phyloP scores from a whole-genome alignment of 2,329 filamentous ascomycete species.

The Capronia coronata region DNA sequence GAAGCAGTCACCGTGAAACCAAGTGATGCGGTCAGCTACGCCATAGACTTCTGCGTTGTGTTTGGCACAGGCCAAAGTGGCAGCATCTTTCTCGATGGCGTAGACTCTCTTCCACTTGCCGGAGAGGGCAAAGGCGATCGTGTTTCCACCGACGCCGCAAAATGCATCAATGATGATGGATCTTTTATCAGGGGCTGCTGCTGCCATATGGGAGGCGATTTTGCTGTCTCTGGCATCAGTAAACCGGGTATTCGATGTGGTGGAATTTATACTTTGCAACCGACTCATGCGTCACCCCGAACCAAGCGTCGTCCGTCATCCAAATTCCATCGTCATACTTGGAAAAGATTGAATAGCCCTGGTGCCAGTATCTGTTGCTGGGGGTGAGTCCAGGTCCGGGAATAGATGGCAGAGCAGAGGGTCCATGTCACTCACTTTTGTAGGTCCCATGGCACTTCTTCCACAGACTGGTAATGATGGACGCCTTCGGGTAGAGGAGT shows the following conservation, averaged over 20 bases:
- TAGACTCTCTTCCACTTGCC: slow-evolving; percentile 76
- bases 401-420: neutral
- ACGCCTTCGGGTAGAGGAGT: slow-evolving; percentile 54
- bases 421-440: slow-evolving; percentile 61
- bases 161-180: slow-evolving; percentile 78
- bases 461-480: slow-evolving; percentile 64
- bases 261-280: slow-evolving; percentile 62
- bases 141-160: slow-evolving; percentile 84
- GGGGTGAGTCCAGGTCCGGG: neutral
- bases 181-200: slow-evolving; percentile 49
- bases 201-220: slow-evolving; percentile 66
- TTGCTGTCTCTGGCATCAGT: slow-evolving; percentile 46
- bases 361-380: slow-evolving; percentile 70
- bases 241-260: neutral
- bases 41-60: slow-evolving; percentile 85
- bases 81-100: slow-evolving; percentile 76
- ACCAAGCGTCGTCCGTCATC: slow-evolving; percentile 94
- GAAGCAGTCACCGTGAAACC: slow-evolving; percentile 84
- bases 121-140: slow-evolving; percentile 84
- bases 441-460: slow-evolving; percentile 73
- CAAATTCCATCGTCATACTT: slow-evolving; percentile 80
- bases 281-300: slow-evolving; percentile 89
- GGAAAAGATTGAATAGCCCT: slow-evolving; percentile 80
- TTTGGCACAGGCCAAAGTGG: slow-evolving; percentile 80
- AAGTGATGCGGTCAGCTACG: slow-evolving; percentile 70